Base-by-base conservation (phyloP, 139 green algal genomes). In the Micractinium sp. region DNA sequence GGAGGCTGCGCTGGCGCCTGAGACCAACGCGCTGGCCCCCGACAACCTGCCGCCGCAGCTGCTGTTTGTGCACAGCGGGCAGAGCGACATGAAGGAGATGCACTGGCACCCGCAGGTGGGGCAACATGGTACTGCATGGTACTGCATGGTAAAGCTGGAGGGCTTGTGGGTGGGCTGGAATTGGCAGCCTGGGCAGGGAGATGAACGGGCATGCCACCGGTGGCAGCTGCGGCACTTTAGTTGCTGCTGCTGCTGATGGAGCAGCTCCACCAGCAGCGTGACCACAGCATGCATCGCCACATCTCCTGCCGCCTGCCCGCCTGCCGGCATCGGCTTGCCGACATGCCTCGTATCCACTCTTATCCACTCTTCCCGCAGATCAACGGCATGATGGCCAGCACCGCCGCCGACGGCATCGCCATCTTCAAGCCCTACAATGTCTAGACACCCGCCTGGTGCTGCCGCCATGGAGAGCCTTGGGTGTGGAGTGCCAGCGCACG, bases 341-440 rank as follows among this genome's bases (percentile, higher is more conserved):
- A 56, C 63, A 29, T 71, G 63, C 63, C 63, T 71, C 22, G 25
- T 76, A 2, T 5, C 63, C 14, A 27, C 15, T 39, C 53, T 74
- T 56, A 22, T 25, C 31, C 15, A 1, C 41, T 27, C 35, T 66
- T 27, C n/a, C 33, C 22, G 63, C 97, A 99, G 91, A 98, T 99
- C 78, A 96, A 95, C 12, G 98, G 98, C 53, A 85, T 99, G 85
- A 91, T 99, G 20, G 81, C 94, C 13, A 95, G 91, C 71, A 99
- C 98, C 0, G 98, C 97, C 4, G 93, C 81, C 0, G 97, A 99
- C 76, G 97, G 98, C n/a, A 98, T 99, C 90, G 98, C 99, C 90
- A 79, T 98, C 7, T 99, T 99, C 94, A 97, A 97, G 91, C 94
- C 97, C n/a, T 95, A 93, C 85, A 99, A 99, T 92, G 90, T 99